Evolutionary conservation across 2,329 filamentous ascomycete species (phyloP), one percentile per base, ranked within the genome.

Genomic region (Metarhizium humberi): DNA sequence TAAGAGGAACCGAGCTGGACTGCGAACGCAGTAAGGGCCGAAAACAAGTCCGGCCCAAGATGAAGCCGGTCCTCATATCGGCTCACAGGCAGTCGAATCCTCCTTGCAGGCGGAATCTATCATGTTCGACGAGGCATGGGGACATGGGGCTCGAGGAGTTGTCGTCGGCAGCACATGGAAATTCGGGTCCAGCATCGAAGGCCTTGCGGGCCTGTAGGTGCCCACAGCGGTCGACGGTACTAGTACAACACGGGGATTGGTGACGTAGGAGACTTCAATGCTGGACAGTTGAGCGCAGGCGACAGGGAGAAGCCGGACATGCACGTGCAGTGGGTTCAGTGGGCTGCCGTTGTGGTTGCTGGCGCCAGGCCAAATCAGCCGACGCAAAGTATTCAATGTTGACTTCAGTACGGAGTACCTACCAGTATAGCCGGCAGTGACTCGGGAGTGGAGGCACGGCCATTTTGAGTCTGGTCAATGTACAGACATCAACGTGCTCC

Each of bases 61-160:
- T 60, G 62, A 75, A 68, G 60, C 67, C 70, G 64, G 69, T 63
- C 65, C 73, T 77, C 77, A 81, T 80, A 59, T 70, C 72, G 71
- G 60, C 55, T 64, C 59, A 42, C 65, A 58, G 54, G 52, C 36
- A 52, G 42, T 53, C 14, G 30, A 8, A 53, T 51, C 45, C 43
- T 52, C 50, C 52, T 38, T 50, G 42, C 36, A 50, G 32, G 40
- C 53, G 50, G 53, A 38, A 40, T 18, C 51, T 50, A 54, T 38
- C 63, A 65, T 65, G 51, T 51, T 61, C 52, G 57, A 43, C n/a
- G 14, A 38, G 32, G 36, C 40, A 52, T 55, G 32, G 58, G 48
- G 40, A 4, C 16, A 4, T 16, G 18, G 20, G 18, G 32, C 43
- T 49, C 20, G 42, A 49, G 34, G 25, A 45, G 7, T 29, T 48